Evolutionary conservation across 208 protist species (phyloP), one percentile per base, ranked within the genome.

Genomic region (Wallacemonas collosoma): DNA sequence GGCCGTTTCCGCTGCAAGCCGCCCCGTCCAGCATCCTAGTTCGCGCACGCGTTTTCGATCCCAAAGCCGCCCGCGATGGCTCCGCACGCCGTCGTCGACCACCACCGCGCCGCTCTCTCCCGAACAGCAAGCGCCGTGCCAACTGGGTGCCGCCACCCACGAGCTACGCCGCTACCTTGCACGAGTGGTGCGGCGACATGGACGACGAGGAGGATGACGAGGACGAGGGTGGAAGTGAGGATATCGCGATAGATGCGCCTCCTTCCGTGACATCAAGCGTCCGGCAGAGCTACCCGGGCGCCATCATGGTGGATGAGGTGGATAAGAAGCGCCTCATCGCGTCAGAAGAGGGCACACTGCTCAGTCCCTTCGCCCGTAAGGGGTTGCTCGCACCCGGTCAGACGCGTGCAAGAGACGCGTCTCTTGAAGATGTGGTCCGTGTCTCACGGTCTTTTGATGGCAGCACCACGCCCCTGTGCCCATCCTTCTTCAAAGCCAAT

Each of bases 101-200:
- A 26, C 26, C 26, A 3, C 60, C 57, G 11, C 71, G 63, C 39
- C 73, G 78, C 1, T 5, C 12, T 39, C 73, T 82, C 3, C 78
- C 63, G 41, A 58, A 73, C 26, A 69, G 73, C 12, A 63, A 68
- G 41, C 78, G 73, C 1, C 53, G 41, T 17, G 78, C 78, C 3
- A 58, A 82, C 60, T 82, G 78, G 78, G 47, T n/a, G 14, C 45
- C 78, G 15, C 78, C 78, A 0, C 65, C 57, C 69, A 82, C 78
- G 50, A 56, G 76, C 70, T 82, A 79, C 73, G 51, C 50, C 51
- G 77, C 77, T 6, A 62, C 56, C 17, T 8, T 62, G 6, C 56
- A 62, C 56, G 56, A 62, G 4, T 62, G 56, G 56, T 62, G 56
- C 17, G 56, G 56, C 6, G 3, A 36, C 35, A 45, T 35, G 39